phyloP scores from a whole-genome alignment of 768 basidiomycete species.

The Boletus coccyginus region DNA sequence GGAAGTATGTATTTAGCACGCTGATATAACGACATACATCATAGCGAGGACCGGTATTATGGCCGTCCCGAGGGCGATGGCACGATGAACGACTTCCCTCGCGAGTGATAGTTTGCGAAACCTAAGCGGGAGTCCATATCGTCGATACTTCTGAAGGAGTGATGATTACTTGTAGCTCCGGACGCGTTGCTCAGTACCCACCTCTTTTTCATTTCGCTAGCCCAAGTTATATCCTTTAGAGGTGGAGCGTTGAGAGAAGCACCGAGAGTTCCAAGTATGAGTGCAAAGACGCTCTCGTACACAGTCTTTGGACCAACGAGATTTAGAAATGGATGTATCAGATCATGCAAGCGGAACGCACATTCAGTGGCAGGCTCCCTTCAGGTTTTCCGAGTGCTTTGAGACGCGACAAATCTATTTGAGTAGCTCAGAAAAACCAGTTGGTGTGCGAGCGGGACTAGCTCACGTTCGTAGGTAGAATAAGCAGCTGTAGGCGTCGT shows the following conservation, averaged over 20 bases:
- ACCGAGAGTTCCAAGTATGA: constrained; percentile 69
- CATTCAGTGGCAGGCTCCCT: constrained; percentile 61
- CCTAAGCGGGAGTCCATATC: constrained; percentile 69
- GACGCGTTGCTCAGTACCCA: constrained; percentile 33
- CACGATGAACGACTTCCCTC: constrained; percentile 41
- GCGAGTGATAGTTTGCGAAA: constrained; percentile 62
- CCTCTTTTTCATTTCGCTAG: constrained; percentile 85
- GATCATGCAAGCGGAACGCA: constrained; percentile 29
- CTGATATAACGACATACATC: background rate
- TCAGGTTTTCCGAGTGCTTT: constrained; percentile 76
- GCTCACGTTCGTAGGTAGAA: constrained; percentile 77
- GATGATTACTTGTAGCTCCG: background rate
- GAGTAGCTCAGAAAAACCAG: constrained; percentile 1
- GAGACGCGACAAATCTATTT: constrained; percentile 66
- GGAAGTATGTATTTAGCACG: constrained; percentile 1
- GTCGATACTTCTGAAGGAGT: constrained; percentile 56
- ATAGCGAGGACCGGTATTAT: background rate
- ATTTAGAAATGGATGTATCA: background rate
- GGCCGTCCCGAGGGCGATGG: constrained; percentile 1
- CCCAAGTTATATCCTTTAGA: constrained; percentile 83
- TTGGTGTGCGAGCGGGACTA: constrained; percentile 18
- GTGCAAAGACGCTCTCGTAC: constrained; percentile 59
- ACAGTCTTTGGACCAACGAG: constrained; percentile 48
- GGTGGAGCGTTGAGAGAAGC: constrained; percentile 66
- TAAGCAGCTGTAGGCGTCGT: constrained; percentile 55